A percentile compares a stretch with the other conserved stretches of the same genome.
Conservation (phyloP, 257 asterid species). For the Apocynum venetum region DNA sequence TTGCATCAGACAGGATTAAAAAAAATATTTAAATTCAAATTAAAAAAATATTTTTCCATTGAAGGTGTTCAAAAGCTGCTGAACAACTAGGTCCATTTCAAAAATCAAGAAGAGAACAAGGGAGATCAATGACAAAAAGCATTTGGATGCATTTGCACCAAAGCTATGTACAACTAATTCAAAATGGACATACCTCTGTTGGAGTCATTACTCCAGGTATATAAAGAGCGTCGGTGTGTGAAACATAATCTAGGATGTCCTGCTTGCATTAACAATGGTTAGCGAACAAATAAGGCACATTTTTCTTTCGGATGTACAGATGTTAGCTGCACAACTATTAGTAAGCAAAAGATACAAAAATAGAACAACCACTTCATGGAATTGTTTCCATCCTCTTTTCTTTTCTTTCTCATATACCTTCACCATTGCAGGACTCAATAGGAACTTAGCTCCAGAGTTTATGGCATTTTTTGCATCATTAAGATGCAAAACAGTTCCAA, state of each 20-base stretch:
- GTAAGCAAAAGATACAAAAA: neutral
- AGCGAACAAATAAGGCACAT: constrained; percentile 10
- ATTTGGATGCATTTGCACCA: neutral
- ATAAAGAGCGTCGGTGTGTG: constrained; percentile 47
- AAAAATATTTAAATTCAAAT: neutral
- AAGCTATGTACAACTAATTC: neutral
- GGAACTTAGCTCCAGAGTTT: constrained; percentile 70
- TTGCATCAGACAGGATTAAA: constrained; percentile 3
- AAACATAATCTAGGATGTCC: constrained; percentile 59
- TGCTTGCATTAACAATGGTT: constrained; percentile 31
- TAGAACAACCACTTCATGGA: neutral
- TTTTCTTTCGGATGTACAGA: neutral
- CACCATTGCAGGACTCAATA: constrained; percentile 77
- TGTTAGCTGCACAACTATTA: neutral
- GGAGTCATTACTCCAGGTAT: constrained; percentile 94
- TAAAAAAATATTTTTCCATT: neutral
- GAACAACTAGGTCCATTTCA: neutral
- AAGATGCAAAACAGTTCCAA: constrained; percentile 63
- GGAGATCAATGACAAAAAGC: neutral
- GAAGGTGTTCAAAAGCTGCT: neutral
- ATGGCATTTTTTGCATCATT: constrained; percentile 52
- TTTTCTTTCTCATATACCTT: constrained; percentile 43
- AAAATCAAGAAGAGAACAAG: neutral
- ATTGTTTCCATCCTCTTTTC: neutral
- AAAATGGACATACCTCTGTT: constrained; percentile 48